phyloP scores from a whole-genome alignment of 176 grass and related monocot species.

The Miscanthus lutarioriparius region DNA sequence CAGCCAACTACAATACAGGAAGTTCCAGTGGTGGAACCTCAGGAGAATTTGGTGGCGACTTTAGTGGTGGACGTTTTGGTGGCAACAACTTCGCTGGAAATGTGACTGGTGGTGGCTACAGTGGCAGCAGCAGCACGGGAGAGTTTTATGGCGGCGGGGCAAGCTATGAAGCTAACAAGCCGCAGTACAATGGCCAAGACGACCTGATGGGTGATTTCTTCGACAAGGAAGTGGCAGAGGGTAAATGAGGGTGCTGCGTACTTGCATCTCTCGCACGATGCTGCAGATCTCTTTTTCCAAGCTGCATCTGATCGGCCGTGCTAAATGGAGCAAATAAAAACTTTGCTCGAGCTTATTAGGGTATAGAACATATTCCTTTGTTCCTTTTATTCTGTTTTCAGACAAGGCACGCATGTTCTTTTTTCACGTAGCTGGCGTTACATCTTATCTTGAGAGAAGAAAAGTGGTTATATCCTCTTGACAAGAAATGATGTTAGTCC shows the following conservation, averaged over 20 bases:
- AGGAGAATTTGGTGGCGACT: not conserved
- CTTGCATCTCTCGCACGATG: not conserved
- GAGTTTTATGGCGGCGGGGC: not conserved
- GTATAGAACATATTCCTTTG: not conserved
- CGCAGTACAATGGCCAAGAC: slow-evolving; percentile 48
- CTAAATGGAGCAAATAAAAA: not conserved
- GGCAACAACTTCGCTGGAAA: slow-evolving; percentile 20
- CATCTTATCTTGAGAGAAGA: not conserved
- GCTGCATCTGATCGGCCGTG: not conserved
- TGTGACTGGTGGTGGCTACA: not conserved
- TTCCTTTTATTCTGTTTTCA: not conserved
- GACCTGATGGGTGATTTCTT: slow-evolving; percentile 48
- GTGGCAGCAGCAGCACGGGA: not conserved
- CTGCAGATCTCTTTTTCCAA: not conserved
- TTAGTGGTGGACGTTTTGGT: slow-evolving; percentile 15
- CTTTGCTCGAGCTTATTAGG: not conserved
- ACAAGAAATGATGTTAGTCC: not conserved
- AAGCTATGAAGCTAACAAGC: slow-evolving; percentile 25
- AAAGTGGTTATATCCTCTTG: not conserved
- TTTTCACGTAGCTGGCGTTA: not conserved
- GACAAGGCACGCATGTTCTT: not conserved
- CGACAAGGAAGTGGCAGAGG: slow-evolving; percentile 41
- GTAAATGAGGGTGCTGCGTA: not conserved
- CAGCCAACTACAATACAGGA: not conserved
- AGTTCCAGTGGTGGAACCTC: not conserved